Percentiles rank a stretch among this genome's conserved stretches.
These are phyloP conservation scores for Orobanche coerulescens DNA, from an alignment of 257 asterid species.

Conservation along the genomic window DNA sequence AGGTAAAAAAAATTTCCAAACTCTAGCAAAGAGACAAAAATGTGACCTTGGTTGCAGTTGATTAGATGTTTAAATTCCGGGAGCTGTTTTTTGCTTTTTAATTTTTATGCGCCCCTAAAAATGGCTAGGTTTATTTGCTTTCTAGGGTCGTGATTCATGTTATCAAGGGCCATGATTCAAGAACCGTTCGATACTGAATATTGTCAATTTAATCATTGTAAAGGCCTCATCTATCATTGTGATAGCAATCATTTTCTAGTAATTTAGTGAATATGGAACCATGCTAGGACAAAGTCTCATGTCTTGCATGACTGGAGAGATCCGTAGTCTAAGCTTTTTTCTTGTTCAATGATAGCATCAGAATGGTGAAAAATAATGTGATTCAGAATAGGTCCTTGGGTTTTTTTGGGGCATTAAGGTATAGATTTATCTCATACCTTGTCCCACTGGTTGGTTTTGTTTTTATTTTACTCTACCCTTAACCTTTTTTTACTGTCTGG, in stretches of 20 bases:
- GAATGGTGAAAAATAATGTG: neutral
- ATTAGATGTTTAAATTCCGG: neutral
- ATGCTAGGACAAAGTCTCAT: neutral
- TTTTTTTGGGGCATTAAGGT: conserved; percentile 9
- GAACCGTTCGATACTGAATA: neutral
- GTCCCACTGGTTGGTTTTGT: neutral
- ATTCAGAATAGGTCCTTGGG: neutral
- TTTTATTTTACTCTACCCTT: neutral
- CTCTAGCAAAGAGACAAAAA: neutral
- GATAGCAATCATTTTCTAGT: neutral
- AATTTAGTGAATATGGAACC: neutral
- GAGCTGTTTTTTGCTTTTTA: neutral
- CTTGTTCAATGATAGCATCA: neutral
- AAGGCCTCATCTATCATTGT: conserved; percentile 1
- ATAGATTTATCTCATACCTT: conserved; percentile 8
- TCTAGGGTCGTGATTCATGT: neutral
- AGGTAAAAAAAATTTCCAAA: neutral
- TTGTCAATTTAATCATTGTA: neutral
- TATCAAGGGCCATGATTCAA: neutral
- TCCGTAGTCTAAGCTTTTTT: neutral
- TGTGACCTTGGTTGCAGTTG: neutral
- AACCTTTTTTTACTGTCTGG: conserved; percentile 18
- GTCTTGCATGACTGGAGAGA: neutral
- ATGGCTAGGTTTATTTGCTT: neutral
- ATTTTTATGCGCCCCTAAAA: neutral